These are phyloP conservation scores for Comarum palustre DNA, from an alignment of 306 rosid genomes.

Conservation along the genomic window DNA sequence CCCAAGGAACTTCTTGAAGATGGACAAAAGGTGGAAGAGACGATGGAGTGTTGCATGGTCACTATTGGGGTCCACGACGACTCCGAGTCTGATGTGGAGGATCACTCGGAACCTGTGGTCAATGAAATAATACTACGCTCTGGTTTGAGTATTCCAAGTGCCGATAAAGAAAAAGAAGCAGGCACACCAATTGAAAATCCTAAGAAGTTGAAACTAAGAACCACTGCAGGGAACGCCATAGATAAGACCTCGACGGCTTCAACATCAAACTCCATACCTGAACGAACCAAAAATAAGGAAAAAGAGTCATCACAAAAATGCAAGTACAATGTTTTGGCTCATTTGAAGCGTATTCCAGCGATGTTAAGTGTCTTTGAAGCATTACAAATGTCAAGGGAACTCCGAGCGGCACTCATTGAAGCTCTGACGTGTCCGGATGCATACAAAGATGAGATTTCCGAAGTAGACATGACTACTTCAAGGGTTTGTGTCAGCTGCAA, in stretches of 20 bases:
- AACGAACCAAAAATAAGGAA: too few relatives aligned
- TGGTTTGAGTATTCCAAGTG: not conserved
- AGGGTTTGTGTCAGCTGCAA: not conserved
- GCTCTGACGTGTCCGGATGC: not conserved
- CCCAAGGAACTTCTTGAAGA: too few relatives aligned
- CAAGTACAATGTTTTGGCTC: not conserved
- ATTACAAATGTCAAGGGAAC: not conserved
- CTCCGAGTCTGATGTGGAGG: too few relatives aligned
- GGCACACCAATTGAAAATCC: not conserved
- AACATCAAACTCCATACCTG: too few relatives aligned
- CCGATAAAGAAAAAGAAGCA: not conserved
- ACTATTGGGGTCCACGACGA: too few relatives aligned
- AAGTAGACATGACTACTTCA: accelerated
- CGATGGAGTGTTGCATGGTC: too few relatives aligned
- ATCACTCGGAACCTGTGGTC: too few relatives aligned
- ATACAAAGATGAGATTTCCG: not conserved
- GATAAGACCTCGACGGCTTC: too few relatives aligned
- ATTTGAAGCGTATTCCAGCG: not conserved
- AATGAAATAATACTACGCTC: not conserved
- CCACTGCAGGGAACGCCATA: not conserved
- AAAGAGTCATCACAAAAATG: not conserved
- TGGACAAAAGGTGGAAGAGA: too few relatives aligned
- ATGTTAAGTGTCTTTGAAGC: not conserved
- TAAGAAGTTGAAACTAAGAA: too few relatives aligned
- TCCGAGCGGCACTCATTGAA: not conserved